Percentiles rank a stretch among this genome's conserved stretches.
phyloP scores from a whole-genome alignment of 1,139 yeast genomes.

The Pichia sp. region DNA sequence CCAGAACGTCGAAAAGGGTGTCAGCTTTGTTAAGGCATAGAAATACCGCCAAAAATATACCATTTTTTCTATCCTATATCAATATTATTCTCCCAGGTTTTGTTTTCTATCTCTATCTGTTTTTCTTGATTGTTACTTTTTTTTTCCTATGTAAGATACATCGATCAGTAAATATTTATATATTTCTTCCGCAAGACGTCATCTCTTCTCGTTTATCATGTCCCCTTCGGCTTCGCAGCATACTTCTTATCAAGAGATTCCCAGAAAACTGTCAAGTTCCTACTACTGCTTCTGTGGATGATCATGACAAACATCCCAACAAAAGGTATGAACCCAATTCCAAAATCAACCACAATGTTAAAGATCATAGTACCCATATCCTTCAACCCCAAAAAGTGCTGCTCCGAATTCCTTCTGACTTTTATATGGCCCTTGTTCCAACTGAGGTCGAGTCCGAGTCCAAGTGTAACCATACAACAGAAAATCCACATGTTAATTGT shows the following conservation, averaged over 20 bases:
- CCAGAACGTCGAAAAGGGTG: slow-evolving; percentile 18
- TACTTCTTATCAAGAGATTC: slow-evolving; percentile 10
- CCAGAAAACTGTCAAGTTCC: slow-evolving; percentile 39
- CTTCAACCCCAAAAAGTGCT: slow-evolving; percentile 1
- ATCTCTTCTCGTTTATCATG: not conserved
- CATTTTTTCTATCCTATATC: not conserved
- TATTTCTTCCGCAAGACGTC: not conserved
- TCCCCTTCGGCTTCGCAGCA: not conserved
- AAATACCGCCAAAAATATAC: not conserved
- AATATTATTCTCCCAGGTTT: not conserved
- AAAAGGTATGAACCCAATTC: slow-evolving; percentile 65
- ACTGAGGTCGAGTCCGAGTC: slow-evolving; percentile 40
- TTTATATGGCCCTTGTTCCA: not conserved
- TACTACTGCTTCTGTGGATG: slow-evolving; percentile 67
- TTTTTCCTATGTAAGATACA: not conserved
- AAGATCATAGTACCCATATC: slow-evolving; percentile 51
- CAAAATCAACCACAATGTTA: slow-evolving; percentile 62
- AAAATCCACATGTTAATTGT: slow-evolving; percentile 46
- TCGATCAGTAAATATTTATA: not conserved
- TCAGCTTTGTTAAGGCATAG: slow-evolving; percentile 5
- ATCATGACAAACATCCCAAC: slow-evolving; percentile 68
- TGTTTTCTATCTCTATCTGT: not conserved
- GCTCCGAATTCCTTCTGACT: not conserved
- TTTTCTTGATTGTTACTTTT: not conserved
- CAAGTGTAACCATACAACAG: slow-evolving; percentile 48